phyloP scores from a whole-genome alignment of 169 alveolate species.

The Plasmodium inui region DNA sequence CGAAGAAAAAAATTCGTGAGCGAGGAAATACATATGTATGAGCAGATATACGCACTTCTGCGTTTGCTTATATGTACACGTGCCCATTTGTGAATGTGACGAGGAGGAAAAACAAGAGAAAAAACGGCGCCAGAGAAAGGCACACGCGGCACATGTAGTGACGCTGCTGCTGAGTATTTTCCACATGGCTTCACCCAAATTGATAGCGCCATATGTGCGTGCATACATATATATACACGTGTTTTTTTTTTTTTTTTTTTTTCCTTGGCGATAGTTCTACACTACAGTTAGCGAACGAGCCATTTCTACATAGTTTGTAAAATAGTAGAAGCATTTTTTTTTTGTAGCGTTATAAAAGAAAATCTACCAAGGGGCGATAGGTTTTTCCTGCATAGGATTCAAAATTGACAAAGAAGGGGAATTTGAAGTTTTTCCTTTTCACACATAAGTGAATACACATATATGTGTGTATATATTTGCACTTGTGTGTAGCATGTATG shows the following conservation, averaged over 20 bases:
- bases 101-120: conserved; percentile 3
- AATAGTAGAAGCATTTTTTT: not conserved
- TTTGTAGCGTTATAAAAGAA: not conserved
- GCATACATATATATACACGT: not conserved
- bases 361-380: not conserved
- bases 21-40: not conserved
- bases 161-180: not conserved
- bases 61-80: not conserved
- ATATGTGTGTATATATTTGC: conserved; percentile 2
- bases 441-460: not conserved
- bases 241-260: not conserved
- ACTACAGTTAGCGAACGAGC: not conserved
- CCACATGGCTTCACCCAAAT: not conserved
- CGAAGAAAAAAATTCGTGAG: not conserved
- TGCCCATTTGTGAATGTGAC: not conserved
- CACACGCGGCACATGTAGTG: not conserved
- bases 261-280: not conserved
- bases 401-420: conserved; percentile 7
- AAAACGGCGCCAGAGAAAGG: conserved; percentile 8
- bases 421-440: conserved; percentile 13
- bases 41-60: not conserved
- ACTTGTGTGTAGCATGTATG: not conserved
- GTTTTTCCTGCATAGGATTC: not conserved
- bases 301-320: conserved; percentile 1
- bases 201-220: not conserved